Evolutionary conservation across 176 grass and related monocot genomes (phyloP).

Genomic region (Olyra latifolia): DNA sequence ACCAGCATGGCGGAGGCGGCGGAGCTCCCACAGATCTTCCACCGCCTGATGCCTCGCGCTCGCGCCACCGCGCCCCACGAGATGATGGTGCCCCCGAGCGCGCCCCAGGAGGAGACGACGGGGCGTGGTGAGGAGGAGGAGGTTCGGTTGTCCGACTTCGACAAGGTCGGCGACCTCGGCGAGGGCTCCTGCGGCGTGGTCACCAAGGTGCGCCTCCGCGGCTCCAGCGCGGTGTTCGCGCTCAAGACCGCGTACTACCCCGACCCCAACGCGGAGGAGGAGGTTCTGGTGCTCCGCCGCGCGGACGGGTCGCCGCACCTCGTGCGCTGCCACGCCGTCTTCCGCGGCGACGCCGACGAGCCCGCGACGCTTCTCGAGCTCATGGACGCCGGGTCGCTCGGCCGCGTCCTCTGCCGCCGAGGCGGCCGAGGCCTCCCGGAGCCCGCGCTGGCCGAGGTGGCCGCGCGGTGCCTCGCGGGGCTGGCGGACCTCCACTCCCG

Average conservation of each 20-base stretch:
- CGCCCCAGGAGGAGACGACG: slow-evolving; percentile 16
- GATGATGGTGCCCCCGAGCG: background rate
- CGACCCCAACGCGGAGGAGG: background rate
- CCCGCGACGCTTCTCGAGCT: slow-evolving; percentile 42
- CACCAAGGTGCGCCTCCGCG: background rate
- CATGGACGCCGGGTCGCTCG: slow-evolving; percentile 60
- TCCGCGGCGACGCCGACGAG: background rate
- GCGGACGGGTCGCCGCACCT: slow-evolving; percentile 24
- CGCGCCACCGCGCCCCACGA: background rate
- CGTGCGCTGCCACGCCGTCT: slow-evolving; percentile 43
- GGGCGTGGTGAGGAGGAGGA: background rate
- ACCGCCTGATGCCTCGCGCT: background rate
- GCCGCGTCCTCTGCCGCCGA: slow-evolving; percentile 4
- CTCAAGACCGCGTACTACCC: slow-evolving; percentile 40
- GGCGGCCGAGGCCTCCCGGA: slow-evolving; percentile 26
- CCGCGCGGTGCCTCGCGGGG: slow-evolving; percentile 40
- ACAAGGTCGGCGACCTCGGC: background rate
- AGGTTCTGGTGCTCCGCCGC: slow-evolving; percentile 43
- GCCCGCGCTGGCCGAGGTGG: slow-evolving; percentile 35
- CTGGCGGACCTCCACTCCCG: slow-evolving; percentile 41
- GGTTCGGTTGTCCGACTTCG: slow-evolving; percentile 38
- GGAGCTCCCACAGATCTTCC: background rate
- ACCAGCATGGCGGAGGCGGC: background rate
- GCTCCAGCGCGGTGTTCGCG: slow-evolving; percentile 36
- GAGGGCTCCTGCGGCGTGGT: too few relatives aligned